Conservation (phyloP, 192 early-diverging fungal species). For the Linderina pennispora region DNA sequence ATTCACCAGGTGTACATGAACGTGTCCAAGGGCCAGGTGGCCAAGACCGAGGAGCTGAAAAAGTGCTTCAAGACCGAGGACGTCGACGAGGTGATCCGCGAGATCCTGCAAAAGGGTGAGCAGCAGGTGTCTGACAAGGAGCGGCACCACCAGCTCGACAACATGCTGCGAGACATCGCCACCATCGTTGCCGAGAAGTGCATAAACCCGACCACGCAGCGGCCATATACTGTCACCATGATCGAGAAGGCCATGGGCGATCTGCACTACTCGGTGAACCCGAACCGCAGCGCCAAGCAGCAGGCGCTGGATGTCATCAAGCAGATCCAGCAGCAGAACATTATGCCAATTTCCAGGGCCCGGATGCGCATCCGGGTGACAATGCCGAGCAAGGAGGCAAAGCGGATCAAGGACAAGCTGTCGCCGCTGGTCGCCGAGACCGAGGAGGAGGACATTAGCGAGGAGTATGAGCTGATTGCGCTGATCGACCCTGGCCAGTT, state of each 20-base stretch:
- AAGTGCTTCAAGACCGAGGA: conserved; percentile 89
- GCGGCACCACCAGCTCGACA: conserved; percentile 75
- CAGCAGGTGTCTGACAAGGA: conserved; percentile 97
- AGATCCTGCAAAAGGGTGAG: conserved; percentile 95
- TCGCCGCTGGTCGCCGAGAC: conserved; percentile 61
- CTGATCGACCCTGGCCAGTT: conserved; percentile 93
- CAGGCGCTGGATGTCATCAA: conserved; percentile 92
- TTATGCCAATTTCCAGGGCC: conserved; percentile 89
- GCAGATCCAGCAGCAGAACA: conserved; percentile 80
- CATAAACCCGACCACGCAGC: conserved; percentile 90
- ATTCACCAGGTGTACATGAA: conserved; percentile 91
- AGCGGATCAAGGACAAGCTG: conserved; percentile 80
- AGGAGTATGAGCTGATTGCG: conserved; percentile 38
- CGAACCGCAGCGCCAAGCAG: conserved; percentile 77
- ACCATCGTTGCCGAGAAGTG: conserved; percentile 93
- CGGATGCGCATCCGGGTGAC: conserved; percentile 88
- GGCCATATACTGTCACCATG: conserved; percentile 95
- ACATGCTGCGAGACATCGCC: conserved; percentile 86
- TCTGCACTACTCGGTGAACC: conserved; percentile 86
- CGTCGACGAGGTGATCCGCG: conserved; percentile 68
- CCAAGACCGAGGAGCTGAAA: conserved; percentile 78
- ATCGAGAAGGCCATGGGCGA: conserved; percentile 98
- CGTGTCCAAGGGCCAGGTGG: conserved; percentile 95
- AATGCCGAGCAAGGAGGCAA: conserved; percentile 78
- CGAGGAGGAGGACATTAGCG: conserved; percentile 64